phyloP scores from a whole-genome alignment of 192 early-diverging fungal species.

The Dissophora ornata region DNA sequence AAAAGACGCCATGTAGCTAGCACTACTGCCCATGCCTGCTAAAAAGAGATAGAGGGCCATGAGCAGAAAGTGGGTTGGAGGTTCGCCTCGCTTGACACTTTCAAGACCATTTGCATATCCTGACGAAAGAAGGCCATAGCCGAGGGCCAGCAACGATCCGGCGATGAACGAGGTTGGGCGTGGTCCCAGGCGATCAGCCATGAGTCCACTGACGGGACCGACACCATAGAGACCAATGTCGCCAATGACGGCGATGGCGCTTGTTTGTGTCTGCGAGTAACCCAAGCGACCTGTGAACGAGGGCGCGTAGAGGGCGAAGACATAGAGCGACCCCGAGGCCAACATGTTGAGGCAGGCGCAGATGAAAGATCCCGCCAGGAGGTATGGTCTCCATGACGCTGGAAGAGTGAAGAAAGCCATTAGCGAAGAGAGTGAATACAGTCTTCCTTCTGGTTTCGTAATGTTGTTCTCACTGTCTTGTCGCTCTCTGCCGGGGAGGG shows the following conservation, averaged over 20 bases:
- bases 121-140: slow-evolving; percentile 26
- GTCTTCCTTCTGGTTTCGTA: no score
- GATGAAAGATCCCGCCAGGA: slow-evolving; percentile 20
- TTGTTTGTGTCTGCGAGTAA: slow-evolving; percentile 45
- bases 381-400: slow-evolving; percentile 21
- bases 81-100: not conserved
- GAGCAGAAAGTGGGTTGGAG: slow-evolving; percentile 20
- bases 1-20: slow-evolving; percentile 50
- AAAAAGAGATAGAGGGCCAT: slow-evolving; percentile 30
- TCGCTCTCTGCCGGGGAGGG: no score
- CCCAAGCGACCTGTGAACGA: slow-evolving; percentile 33
- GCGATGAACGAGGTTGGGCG: slow-evolving; percentile 27
- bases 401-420: no score
- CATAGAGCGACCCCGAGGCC: slow-evolving; percentile 40
- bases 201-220: slow-evolving; percentile 33
- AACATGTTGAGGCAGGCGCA: slow-evolving; percentile 46
- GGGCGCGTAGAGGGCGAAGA: slow-evolving; percentile 44
- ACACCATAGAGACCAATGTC: slow-evolving; percentile 54
- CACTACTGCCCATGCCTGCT: slow-evolving; percentile 36
- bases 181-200: slow-evolving; percentile 46
- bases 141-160: slow-evolving; percentile 8
- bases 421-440: no score
- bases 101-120: slow-evolving; percentile 25
- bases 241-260: slow-evolving; percentile 43
- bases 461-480: no score